Conservation (phyloP, 2,329 filamentous ascomycete species). For the Phialophora chinensis region DNA sequence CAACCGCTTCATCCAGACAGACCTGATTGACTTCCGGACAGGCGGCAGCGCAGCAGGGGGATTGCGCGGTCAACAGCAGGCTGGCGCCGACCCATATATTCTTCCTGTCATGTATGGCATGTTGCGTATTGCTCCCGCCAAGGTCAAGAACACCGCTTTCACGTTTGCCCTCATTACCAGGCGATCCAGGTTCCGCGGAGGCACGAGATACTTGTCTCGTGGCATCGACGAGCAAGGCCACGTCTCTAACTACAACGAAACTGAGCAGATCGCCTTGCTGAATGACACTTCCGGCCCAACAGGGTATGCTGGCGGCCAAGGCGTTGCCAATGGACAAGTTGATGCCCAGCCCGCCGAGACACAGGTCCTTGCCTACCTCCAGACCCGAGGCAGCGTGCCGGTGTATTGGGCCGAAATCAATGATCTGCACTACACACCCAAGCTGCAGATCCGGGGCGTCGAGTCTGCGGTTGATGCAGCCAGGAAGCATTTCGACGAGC, state of each 20-base stretch:
- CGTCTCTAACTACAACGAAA: conserved; percentile 99
- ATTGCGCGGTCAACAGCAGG: conserved; percentile 63
- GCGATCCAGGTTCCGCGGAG: conserved; percentile 83
- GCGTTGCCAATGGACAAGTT: conserved; percentile 75
- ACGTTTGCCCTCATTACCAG: conserved; percentile 88
- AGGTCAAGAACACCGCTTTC: conserved; percentile 80
- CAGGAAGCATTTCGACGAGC: conserved; percentile 87
- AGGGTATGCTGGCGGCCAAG: conserved; percentile 77
- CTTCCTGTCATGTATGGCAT: conserved; percentile 96
- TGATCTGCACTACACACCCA: conserved; percentile 87
- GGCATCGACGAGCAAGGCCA: conserved; percentile 92
- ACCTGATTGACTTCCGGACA: conserved; percentile 86
- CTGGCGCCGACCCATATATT: conserved; percentile 86
- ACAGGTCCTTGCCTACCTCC: conserved; percentile 91
- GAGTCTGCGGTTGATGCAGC: conserved; percentile 81
- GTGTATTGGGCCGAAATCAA: conserved; percentile 98
- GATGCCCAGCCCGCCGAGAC: conserved; percentile 71
- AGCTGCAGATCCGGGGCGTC: conserved; percentile 82
- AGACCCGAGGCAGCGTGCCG: conserved; percentile 93
- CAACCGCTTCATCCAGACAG: conserved; percentile 91
- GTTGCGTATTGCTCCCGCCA: conserved; percentile 86
- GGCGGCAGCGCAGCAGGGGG: conserved; percentile 57
- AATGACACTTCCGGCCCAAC: conserved; percentile 79
- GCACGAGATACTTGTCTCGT: conserved; percentile 92
- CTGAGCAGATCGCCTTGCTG: conserved; percentile 87